Evolutionary conservation across 208 protist species (phyloP).

Genomic region (Wallacemonas sp.): DNA sequence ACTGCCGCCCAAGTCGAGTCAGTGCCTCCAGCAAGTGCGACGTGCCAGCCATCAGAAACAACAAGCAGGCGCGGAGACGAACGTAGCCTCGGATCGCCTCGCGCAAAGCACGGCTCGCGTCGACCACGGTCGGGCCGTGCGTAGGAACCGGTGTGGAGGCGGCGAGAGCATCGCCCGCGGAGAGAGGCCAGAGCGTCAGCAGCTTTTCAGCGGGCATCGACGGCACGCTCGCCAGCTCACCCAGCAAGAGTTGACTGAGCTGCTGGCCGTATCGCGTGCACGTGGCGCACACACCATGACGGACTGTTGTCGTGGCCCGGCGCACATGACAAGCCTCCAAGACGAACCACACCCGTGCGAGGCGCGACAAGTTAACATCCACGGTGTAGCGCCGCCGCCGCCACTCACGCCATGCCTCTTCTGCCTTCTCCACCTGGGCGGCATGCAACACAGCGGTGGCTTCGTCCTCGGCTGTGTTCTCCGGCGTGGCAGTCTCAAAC

Average conservation of each 20-base stretch:
- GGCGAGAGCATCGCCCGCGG: no score
- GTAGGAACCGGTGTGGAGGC: not conserved
- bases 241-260: constrained; percentile 13
- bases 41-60: constrained; percentile 47
- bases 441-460: no score
- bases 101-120: constrained; percentile 50
- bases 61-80: constrained; percentile 42
- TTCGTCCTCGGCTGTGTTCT: not conserved
- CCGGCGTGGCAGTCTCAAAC: not conserved
- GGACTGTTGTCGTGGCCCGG: constrained; percentile 7
- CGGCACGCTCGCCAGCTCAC: constrained; percentile 8
- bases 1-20: constrained; percentile 38
- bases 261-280: constrained; percentile 8
- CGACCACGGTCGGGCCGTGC: constrained; percentile 3
- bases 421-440: no score
- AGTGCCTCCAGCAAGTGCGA: constrained; percentile 47
- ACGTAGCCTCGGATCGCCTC: constrained; percentile 51
- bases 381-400: constrained; percentile 7
- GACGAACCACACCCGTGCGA: constrained; percentile 22
- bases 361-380: constrained; percentile 14
- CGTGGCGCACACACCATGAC: constrained; percentile 10
- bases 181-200: not conserved
- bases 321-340: constrained; percentile 32
- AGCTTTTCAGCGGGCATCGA: not conserved
- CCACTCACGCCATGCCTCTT: no score